These are phyloP conservation scores for Phytopythium montanum DNA, from an alignment of 352 stramenopile species.

Conservation along the genomic window DNA sequence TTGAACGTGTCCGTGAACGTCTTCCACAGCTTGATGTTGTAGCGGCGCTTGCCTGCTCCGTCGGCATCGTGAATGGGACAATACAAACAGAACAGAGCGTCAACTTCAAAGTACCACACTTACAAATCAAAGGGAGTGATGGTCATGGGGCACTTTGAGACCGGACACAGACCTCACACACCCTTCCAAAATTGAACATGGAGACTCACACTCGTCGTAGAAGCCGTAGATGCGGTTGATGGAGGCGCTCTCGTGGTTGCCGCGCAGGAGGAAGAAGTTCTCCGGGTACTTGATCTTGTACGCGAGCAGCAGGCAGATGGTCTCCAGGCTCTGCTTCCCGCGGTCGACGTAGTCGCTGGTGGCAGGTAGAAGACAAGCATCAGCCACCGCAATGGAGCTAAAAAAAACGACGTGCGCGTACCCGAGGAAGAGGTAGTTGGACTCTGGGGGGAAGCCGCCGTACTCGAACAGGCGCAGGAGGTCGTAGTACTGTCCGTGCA, in stretches of 20 bases:
- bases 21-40: slow-evolving; percentile 99
- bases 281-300: slow-evolving; percentile 89
- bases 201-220: slow-evolving; percentile 56
- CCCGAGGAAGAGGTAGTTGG: slow-evolving; percentile 76
- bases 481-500: slow-evolving; percentile 98
- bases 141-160: neutral
- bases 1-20: slow-evolving; percentile 94
- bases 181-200: neutral
- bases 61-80: neutral
- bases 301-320: slow-evolving; percentile 74
- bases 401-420: neutral
- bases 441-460: slow-evolving; percentile 84
- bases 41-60: slow-evolving; percentile 23
- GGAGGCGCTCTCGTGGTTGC: slow-evolving; percentile 76
- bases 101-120: neutral
- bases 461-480: slow-evolving; percentile 95
- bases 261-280: slow-evolving; percentile 77
- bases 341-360: slow-evolving; percentile 77
- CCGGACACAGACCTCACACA: no score
- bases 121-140: neutral
- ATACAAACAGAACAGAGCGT: neutral
- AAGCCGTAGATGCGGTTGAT: slow-evolving; percentile 86
- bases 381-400: neutral
- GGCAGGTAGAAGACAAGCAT: neutral
- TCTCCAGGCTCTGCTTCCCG: slow-evolving; percentile 85